Percentiles rank a stretch among this genome's conserved stretches.
Evolutionary conservation across 495 filamentous ascomycete species (phyloP).

Genomic region (Daldinia concentrica): DNA sequence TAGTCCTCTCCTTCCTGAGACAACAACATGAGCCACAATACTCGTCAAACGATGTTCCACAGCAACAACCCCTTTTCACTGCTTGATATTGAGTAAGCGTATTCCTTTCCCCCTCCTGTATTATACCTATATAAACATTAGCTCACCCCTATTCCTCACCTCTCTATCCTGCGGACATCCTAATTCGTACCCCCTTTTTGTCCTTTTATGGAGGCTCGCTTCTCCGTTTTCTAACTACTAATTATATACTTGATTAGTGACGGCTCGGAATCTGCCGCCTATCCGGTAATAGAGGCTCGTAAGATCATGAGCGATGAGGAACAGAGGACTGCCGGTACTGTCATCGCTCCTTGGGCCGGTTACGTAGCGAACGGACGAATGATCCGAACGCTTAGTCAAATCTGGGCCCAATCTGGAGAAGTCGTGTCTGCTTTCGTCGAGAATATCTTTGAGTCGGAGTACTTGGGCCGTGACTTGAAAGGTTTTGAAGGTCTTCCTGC

Average conservation of each 20-base stretch:
- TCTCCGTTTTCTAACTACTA: background rate
- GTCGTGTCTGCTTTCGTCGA: background rate
- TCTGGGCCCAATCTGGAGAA: background rate
- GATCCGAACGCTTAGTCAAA: background rate
- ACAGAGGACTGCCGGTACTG: background rate
- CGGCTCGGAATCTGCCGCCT: background rate
- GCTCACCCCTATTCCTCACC: too few relatives aligned
- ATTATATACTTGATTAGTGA: background rate
- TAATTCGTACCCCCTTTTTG: background rate
- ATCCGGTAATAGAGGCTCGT: background rate
- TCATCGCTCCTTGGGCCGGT: background rate
- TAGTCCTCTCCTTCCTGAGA: background rate
- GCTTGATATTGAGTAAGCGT: background rate
- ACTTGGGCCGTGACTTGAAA: background rate
- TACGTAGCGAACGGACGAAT: background rate
- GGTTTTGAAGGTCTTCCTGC: background rate
- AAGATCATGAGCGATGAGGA: background rate
- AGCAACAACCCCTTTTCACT: background rate
- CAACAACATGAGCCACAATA: background rate
- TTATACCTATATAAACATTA: too few relatives aligned
- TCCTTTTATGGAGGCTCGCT: background rate
- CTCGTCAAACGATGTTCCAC: background rate
- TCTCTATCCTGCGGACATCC: background rate
- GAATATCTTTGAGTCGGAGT: background rate
- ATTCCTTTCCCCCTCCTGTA: background rate